phyloP scores from a whole-genome alignment of 2,329 filamentous ascomycete species.

The Zelopaecilomyces penicillatus region DNA sequence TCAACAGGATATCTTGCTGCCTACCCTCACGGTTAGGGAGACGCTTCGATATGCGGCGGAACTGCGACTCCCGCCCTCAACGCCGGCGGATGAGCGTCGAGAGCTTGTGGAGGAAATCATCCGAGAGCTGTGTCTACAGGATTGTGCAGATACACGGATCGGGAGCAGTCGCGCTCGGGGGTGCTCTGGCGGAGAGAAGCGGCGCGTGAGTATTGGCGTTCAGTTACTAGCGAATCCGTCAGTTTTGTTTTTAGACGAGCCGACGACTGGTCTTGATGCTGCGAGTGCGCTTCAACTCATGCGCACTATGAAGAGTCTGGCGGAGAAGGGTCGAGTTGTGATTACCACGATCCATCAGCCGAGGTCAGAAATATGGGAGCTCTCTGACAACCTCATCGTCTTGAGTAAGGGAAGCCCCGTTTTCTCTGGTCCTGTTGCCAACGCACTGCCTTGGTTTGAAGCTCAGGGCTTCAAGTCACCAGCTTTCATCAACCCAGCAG shows the following conservation, averaged over 20 bases:
- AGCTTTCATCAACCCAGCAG: slow-evolving; percentile 68
- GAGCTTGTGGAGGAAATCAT: slow-evolving; percentile 69
- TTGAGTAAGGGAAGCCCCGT: slow-evolving; percentile 59
- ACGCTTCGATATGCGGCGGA: slow-evolving; percentile 67
- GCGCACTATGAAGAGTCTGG: slow-evolving; percentile 59
- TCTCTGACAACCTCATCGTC: slow-evolving; percentile 66
- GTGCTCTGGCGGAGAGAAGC: slow-evolving; percentile 72
- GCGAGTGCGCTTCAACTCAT: slow-evolving; percentile 69
- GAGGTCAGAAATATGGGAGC: slow-evolving; percentile 68
- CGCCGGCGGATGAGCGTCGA: slow-evolving; percentile 48
- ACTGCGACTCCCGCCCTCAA: slow-evolving; percentile 57
- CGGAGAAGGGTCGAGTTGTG: slow-evolving; percentile 59
- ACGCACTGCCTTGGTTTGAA: slow-evolving; percentile 58
- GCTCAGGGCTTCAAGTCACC: slow-evolving; percentile 53
- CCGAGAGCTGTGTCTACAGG: slow-evolving; percentile 64
- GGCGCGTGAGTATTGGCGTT: slow-evolving; percentile 67
- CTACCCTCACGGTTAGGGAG: slow-evolving; percentile 66
- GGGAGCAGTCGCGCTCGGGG: slow-evolving; percentile 64
- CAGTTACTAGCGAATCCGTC: slow-evolving; percentile 74
- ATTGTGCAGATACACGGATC: slow-evolving; percentile 67
- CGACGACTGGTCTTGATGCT: slow-evolving; percentile 69
- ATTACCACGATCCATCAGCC: slow-evolving; percentile 72
- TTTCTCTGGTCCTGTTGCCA: slow-evolving; percentile 52
- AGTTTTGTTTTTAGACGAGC: slow-evolving; percentile 69
- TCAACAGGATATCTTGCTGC: slow-evolving; percentile 67